Conservation (phyloP, 129 eudicot genomes). For the Erigeron canadensis region DNA sequence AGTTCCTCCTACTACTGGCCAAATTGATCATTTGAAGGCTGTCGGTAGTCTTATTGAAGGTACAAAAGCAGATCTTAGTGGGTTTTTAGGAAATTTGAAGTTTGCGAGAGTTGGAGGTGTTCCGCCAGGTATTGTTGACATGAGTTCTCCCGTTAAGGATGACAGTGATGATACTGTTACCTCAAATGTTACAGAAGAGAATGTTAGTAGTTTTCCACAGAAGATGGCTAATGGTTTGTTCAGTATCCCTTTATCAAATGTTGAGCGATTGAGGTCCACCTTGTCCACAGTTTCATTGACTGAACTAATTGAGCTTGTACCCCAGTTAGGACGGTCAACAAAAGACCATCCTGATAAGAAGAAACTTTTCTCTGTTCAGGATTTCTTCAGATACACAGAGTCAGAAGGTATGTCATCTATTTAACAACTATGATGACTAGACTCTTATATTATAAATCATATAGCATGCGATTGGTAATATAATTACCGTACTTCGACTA, state of each 20-base stretch:
- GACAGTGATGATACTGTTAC: conserved; percentile 44
- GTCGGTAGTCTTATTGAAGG: conserved; percentile 55
- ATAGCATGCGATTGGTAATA: neutral
- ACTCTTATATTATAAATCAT: neutral
- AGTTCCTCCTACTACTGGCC: conserved; percentile 24
- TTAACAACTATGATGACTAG: conserved; percentile 13
- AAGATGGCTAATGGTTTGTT: conserved; percentile 73
- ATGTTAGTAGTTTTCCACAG: conserved; percentile 49
- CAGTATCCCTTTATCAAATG: conserved; percentile 92
- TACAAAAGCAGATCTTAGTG: conserved; percentile 57
- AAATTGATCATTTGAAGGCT: conserved; percentile 61
- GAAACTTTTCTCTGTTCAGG: conserved; percentile 80
- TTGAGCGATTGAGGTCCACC: conserved; percentile 77
- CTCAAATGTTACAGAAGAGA: conserved; percentile 47
- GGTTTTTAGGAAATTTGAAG: conserved; percentile 59
- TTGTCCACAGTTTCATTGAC: conserved; percentile 75
- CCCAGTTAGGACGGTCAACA: conserved; percentile 68
- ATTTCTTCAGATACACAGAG: conserved; percentile 85
- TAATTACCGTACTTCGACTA: neutral
- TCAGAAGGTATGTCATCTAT: conserved; percentile 64
- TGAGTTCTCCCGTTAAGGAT: conserved; percentile 49
- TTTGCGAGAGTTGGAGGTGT: conserved; percentile 89
- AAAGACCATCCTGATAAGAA: conserved; percentile 93
- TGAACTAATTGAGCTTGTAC: conserved; percentile 80
- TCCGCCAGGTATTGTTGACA: conserved; percentile 61